Conservation (phyloP, 495 filamentous ascomycete species). For the Tuber microsphaerosporum region DNA sequence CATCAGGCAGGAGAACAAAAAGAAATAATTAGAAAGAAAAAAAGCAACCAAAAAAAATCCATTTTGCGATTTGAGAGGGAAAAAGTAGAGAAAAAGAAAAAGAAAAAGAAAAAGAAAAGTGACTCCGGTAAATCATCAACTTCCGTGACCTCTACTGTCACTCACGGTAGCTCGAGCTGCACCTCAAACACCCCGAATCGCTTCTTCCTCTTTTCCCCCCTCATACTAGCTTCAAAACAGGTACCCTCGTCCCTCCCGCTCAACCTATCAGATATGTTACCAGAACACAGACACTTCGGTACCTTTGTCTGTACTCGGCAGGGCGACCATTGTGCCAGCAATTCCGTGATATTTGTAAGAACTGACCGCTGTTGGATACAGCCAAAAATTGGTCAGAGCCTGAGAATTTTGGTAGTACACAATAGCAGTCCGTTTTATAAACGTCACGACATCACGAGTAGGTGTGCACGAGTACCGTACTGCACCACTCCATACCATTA, state of each 20-base stretch:
- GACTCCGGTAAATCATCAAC: conserved; percentile 5
- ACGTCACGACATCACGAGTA: neutral
- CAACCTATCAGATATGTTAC: neutral
- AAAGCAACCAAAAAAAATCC: neutral
- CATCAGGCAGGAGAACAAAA: neutral
- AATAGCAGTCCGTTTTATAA: too few relatives aligned
- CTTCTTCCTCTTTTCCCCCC: neutral
- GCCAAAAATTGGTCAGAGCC: too few relatives aligned
- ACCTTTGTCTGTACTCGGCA: neutral
- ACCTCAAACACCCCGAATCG: conserved; percentile 5
- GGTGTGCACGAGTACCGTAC: too few relatives aligned
- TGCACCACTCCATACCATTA: neutral
- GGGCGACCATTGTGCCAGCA: neutral
- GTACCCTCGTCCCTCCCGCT: neutral
- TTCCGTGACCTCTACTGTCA: neutral
- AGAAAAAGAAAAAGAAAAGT: neutral
- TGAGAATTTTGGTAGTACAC: too few relatives aligned
- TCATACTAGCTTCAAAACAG: neutral
- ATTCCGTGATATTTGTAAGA: too few relatives aligned
- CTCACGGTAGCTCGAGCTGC: neutral
- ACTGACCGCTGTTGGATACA: too few relatives aligned
- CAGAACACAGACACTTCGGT: neutral
- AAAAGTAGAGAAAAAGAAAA: neutral
- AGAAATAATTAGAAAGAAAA: neutral
- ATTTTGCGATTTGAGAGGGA: neutral